A percentile compares a stretch with the other conserved stretches of the same genome.
These are phyloP conservation scores for Cymbopogon citratus DNA, from an alignment of 176 grass and related monocot species.

Conservation along the genomic window DNA sequence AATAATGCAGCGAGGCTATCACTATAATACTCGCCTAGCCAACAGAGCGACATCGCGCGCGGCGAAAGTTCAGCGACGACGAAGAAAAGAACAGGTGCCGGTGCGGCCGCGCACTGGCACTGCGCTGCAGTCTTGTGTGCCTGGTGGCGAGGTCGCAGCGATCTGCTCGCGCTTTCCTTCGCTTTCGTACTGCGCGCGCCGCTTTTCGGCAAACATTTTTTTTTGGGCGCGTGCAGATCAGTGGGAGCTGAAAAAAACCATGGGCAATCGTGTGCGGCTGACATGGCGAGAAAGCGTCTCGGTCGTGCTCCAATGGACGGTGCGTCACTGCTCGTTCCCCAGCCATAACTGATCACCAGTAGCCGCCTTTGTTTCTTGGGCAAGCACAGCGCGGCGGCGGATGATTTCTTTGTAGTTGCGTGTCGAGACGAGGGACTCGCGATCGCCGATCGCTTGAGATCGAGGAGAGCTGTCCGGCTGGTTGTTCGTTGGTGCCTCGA, in stretches of 20 bases:
- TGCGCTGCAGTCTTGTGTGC: neutral
- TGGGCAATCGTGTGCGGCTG: neutral
- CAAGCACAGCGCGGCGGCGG: no score
- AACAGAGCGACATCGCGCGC: neutral
- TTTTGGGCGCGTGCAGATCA: neutral
- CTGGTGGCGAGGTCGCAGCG: neutral
- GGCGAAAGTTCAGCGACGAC: constrained; percentile 8
- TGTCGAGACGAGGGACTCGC: neutral
- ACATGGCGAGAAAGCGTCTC: neutral
- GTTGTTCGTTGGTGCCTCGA: neutral
- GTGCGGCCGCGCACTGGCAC: neutral
- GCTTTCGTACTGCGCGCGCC: neutral
- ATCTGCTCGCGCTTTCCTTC: neutral
- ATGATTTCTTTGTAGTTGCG: neutral
- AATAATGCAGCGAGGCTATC: constrained; percentile 13
- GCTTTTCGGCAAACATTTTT: constrained; percentile 8
- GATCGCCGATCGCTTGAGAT: neutral
- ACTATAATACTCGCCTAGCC: neutral
- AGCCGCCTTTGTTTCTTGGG: no score
- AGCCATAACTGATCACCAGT: neutral
- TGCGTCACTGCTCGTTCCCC: neutral
- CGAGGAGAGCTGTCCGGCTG: neutral
- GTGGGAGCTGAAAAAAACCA: neutral
- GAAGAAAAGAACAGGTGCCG: neutral
- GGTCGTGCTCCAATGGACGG: neutral